Conservation (phyloP, 2,329 filamentous ascomycete genomes). For the Lachnellula occidentalis region DNA sequence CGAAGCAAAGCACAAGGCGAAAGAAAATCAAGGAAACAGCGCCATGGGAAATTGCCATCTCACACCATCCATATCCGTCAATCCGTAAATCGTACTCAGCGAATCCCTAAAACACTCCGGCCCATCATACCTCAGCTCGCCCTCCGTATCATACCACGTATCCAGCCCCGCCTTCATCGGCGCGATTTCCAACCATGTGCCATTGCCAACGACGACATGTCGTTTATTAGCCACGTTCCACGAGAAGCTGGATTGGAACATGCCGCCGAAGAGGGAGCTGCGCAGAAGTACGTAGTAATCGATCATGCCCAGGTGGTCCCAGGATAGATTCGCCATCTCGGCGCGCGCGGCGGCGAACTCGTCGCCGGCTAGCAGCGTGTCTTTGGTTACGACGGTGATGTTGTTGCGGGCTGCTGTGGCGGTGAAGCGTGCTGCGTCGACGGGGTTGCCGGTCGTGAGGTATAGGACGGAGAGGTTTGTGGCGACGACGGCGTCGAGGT, state of each 20-base stretch:
- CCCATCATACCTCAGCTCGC: background rate
- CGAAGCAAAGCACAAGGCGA: no score
- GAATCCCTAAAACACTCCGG: background rate
- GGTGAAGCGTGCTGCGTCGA: slow-evolving; percentile 33
- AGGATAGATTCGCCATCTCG: slow-evolving; percentile 33
- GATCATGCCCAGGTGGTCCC: slow-evolving; percentile 42
- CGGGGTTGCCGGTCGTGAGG: slow-evolving; percentile 36
- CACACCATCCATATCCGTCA: background rate
- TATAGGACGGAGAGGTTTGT: slow-evolving; percentile 32
- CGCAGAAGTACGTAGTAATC: slow-evolving; percentile 43
- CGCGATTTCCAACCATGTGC: background rate
- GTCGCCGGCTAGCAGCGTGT: slow-evolving; percentile 33
- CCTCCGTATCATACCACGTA: no score
- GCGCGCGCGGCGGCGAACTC: slow-evolving; percentile 5
- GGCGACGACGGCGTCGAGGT: slow-evolving; percentile 29
- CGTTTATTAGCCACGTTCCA: slow-evolving; percentile 41
- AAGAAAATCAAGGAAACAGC: background rate
- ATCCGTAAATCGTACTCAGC: background rate
- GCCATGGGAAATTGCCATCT: background rate
- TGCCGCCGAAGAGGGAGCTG: slow-evolving; percentile 36
- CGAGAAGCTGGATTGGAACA: slow-evolving; percentile 39
- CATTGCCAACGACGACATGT: slow-evolving; percentile 3
- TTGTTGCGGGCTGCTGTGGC: slow-evolving; percentile 30
- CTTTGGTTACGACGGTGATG: slow-evolving; percentile 36
- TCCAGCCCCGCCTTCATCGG: background rate